Percentiles rank a stretch among this genome's conserved stretches.
Evolutionary conservation across 495 filamentous ascomycete species (phyloP).

Genomic region (Rostrohypoxylon terebratum): DNA sequence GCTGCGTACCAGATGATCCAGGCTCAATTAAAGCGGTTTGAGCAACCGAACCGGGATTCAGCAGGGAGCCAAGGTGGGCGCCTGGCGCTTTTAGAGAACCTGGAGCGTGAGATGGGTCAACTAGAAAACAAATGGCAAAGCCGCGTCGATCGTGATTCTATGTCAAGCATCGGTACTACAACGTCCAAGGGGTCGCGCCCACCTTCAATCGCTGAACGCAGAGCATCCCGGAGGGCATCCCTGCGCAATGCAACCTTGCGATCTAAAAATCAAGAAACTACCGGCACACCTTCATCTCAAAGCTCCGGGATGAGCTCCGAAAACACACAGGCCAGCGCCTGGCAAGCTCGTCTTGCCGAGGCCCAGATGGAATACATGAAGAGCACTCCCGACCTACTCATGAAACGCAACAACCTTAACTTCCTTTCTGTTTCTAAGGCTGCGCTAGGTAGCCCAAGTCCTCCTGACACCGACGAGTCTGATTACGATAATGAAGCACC

Average conservation of each 20-base stretch:
- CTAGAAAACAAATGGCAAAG: slow-evolving; percentile 64
- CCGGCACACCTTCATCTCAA: slow-evolving; percentile 39
- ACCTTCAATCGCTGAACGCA: slow-evolving; percentile 50
- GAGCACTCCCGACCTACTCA: slow-evolving; percentile 53
- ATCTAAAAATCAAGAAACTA: slow-evolving; percentile 44
- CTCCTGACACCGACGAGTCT: slow-evolving; percentile 59
- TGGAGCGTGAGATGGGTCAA: slow-evolving; percentile 66
- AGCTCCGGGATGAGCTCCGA: slow-evolving; percentile 44
- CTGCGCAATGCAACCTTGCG: slow-evolving; percentile 40
- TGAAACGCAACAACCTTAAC: slow-evolving; percentile 51
- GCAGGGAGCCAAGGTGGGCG: slow-evolving; percentile 51
- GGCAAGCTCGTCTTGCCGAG: slow-evolving; percentile 54
- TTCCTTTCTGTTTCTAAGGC: slow-evolving; percentile 55
- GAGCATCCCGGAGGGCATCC: slow-evolving; percentile 50
- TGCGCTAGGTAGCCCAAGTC: slow-evolving; percentile 63
- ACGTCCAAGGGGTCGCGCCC: slow-evolving; percentile 44
- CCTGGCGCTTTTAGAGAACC: slow-evolving; percentile 60
- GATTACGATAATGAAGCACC: slow-evolving; percentile 40
- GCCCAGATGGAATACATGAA: slow-evolving; percentile 60
- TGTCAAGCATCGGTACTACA: slow-evolving; percentile 58
- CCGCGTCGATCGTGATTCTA: slow-evolving; percentile 61
- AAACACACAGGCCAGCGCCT: slow-evolving; percentile 47
- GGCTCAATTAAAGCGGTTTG: slow-evolving; percentile 61
- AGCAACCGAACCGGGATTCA: slow-evolving; percentile 48
- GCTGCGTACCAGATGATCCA: slow-evolving; percentile 63